phyloP scores from a whole-genome alignment of 805 yeast genomes.

The Pichia nakasei region DNA sequence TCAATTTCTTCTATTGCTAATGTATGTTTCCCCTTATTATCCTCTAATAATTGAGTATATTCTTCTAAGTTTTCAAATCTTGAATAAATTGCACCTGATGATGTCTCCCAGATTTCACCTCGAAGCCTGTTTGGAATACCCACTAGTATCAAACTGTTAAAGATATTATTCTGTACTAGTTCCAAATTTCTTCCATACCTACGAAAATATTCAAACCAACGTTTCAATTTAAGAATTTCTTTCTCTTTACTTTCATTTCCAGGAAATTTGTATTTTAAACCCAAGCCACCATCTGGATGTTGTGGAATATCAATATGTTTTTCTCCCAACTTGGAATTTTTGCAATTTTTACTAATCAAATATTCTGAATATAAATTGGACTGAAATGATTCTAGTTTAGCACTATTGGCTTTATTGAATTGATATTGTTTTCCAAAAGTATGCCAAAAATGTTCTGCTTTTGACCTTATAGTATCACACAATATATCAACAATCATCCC shows the following conservation, averaged over 20 bases:
- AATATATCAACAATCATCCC: conserved; percentile 57
- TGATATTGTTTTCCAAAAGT: conserved; percentile 36
- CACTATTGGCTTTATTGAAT: conserved; percentile 52
- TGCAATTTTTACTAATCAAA: conserved; percentile 51
- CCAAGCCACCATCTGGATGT: conserved; percentile 80
- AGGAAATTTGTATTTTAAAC: conserved; percentile 76
- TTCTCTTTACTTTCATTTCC: conserved; percentile 72
- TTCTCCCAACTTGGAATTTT: conserved; percentile 15
- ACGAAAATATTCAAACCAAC: conserved; percentile 89
- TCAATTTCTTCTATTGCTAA: conserved; percentile 94
- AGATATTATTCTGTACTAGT: conserved; percentile 62
- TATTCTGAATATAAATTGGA: conserved; percentile 80
- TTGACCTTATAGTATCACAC: conserved; percentile 70
- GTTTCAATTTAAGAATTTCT: conserved; percentile 55
- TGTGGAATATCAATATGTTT: conserved; percentile 32
- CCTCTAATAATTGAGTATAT: conserved; percentile 50
- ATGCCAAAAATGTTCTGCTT: conserved; percentile 73
- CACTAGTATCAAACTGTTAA: conserved; percentile 74
- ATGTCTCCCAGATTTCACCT: conserved; percentile 94
- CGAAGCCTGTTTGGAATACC: conserved; percentile 92
- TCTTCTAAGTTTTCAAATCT: conserved; percentile 55
- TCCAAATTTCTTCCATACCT: conserved; percentile 81
- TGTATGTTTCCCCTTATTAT: conserved; percentile 56
- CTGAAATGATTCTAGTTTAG: conserved; percentile 55
- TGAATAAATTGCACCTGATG: conserved; percentile 75